Percentiles rank a stretch among this genome's conserved stretches.
These are phyloP conservation scores for Colletotrichum abscissum DNA, from an alignment of 2,329 filamentous ascomycete species.

Conservation along the genomic window DNA sequence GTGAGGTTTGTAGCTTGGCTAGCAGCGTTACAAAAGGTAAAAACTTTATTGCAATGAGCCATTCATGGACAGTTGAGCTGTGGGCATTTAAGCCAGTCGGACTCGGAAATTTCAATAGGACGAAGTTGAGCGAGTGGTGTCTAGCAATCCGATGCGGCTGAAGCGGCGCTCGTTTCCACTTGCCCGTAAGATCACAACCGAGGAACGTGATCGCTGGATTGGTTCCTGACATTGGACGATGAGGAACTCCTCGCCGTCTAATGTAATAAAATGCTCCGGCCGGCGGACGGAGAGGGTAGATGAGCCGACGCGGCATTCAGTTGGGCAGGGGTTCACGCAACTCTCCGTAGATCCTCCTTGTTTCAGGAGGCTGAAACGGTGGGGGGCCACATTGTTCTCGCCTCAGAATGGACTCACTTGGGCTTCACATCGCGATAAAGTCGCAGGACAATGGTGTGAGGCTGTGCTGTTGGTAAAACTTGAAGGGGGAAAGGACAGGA, in stretches of 20 bases:
- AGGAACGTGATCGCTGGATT: background rate
- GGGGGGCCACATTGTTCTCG: slow-evolving; percentile 16
- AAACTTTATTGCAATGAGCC: background rate
- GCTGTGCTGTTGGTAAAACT: background rate
- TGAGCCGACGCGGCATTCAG: background rate
- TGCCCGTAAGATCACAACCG: background rate
- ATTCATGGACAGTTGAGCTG: too few species aligned
- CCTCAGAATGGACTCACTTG: slow-evolving; percentile 10
- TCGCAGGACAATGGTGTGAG: background rate
- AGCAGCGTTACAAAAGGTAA: background rate
- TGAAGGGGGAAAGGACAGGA: background rate
- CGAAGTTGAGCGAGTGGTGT: too few species aligned
- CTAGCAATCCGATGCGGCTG: background rate
- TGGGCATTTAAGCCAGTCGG: too few species aligned
- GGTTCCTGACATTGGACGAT: background rate
- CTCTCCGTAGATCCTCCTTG: slow-evolving; percentile 25
- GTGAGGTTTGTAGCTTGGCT: background rate
- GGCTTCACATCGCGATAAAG: background rate
- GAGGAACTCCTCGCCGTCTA: background rate
- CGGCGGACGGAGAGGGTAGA: slow-evolving; percentile 10
- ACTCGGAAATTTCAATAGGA: too few species aligned
- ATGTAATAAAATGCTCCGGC: background rate
- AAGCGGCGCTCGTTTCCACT: background rate
- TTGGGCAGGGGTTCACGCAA: slow-evolving; percentile 3
- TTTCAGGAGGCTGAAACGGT: slow-evolving; percentile 35